A percentile compares a stretch with the other conserved stretches of the same genome.
Evolutionary conservation across 2,329 filamentous ascomycete genomes (phyloP).

Genomic region (Sclerotiophoma versabilis): DNA sequence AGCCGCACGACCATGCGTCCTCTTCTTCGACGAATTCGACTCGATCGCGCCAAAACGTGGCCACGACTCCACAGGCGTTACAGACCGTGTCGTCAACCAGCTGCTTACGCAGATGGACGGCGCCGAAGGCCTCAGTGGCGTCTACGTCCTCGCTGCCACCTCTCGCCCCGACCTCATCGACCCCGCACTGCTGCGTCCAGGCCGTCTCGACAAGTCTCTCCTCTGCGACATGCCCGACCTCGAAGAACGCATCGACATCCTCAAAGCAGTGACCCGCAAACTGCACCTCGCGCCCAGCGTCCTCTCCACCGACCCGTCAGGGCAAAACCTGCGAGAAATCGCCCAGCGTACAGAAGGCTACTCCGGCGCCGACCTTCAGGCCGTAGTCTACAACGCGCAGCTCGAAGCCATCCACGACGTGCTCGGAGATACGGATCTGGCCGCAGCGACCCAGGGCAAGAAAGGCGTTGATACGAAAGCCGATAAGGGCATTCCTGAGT

Average conservation of each 20-base stretch:
- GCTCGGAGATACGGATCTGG: constrained; percentile 65
- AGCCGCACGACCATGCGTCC: constrained; percentile 88
- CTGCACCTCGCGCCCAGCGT: constrained; percentile 76
- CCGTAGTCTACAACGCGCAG: constrained; percentile 94
- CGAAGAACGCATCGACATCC: constrained; percentile 86
- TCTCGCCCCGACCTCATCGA: constrained; percentile 94
- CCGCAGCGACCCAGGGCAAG: constrained; percentile 36
- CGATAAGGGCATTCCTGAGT: constrained; percentile 39
- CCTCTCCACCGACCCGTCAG: constrained; percentile 49
- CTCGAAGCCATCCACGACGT: constrained; percentile 96
- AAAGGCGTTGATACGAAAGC: constrained; percentile 33
- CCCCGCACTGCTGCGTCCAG: constrained; percentile 87
- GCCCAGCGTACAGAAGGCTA: constrained; percentile 85
- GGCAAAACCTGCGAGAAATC: constrained; percentile 68
- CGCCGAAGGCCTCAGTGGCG: constrained; percentile 90
- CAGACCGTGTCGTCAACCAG: constrained; percentile 97
- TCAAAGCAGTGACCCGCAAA: constrained; percentile 82
- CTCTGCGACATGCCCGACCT: constrained; percentile 86
- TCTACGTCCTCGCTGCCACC: constrained; percentile 95
- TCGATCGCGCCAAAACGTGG: constrained; percentile 96
- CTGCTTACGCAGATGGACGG: constrained; percentile 99
- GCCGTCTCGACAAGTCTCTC: constrained; percentile 89
- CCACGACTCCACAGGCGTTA: constrained; percentile 97
- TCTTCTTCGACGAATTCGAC: constrained; percentile 99
- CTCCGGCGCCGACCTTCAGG: constrained; percentile 92